Percentiles rank a stretch among this genome's conserved stretches.
Evolutionary conservation across 2,329 filamentous ascomycete genomes (phyloP).

Genomic region (Diplodia mutila): DNA sequence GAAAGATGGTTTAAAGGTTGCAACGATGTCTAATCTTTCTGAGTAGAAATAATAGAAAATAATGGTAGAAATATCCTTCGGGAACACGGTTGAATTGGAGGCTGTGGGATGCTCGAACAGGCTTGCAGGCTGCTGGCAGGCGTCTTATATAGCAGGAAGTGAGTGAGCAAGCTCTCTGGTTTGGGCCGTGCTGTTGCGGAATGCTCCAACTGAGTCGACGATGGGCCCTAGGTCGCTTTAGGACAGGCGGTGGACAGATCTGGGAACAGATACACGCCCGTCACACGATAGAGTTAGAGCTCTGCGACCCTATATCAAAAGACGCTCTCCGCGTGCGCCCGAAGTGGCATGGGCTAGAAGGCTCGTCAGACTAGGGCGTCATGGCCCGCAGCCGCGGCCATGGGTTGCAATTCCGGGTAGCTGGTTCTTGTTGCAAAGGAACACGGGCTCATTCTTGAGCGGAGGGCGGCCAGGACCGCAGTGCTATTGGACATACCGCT

Average conservation of each 20-base stretch:
- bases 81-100: no score
- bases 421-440: constrained; percentile 43
- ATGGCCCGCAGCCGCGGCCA: constrained; percentile 49
- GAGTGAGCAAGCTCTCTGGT: not conserved
- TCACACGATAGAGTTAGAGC: constrained; percentile 25
- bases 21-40: no score
- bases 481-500: constrained; percentile 9
- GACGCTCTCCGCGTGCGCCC: constrained; percentile 2
- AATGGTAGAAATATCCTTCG: no score
- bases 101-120: no score
- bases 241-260: constrained; percentile 38
- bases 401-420: constrained; percentile 46
- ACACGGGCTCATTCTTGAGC: constrained; percentile 22
- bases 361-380: constrained; percentile 45
- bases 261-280: constrained; percentile 39
- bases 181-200: constrained; percentile 18
- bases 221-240: constrained; percentile 32
- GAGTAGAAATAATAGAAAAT: no score
- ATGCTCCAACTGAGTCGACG: constrained; percentile 23
- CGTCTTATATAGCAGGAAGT: constrained; percentile 12
- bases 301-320: constrained; percentile 25
- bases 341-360: constrained; percentile 37
- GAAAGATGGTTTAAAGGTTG: no score
- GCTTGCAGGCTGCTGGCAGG: constrained; percentile 13
- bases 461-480: not conserved